These are phyloP conservation scores for Fusarium verrucosum DNA, from an alignment of 2,329 filamentous ascomycete species.

Conservation along the genomic window DNA sequence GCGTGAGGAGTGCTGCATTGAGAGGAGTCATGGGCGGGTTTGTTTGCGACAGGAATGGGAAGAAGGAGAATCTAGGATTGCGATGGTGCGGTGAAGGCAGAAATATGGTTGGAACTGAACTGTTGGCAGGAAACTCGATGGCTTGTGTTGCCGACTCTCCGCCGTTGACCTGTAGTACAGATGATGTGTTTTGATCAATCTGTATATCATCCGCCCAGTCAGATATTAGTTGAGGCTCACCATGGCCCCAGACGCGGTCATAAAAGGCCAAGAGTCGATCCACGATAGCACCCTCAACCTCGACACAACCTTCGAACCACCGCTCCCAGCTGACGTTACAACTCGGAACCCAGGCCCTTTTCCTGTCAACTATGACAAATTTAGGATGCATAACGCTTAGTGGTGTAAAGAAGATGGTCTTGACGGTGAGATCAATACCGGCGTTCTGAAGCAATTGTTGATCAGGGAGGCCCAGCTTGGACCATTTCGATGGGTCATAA, in stretches of 20 bases:
- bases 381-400: constrained; percentile 92
- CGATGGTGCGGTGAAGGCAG: constrained; percentile 78
- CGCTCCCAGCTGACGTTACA: constrained; percentile 88
- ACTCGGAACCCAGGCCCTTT: constrained; percentile 74
- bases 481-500: constrained; percentile 70
- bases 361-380: constrained; percentile 77
- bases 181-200: background rate
- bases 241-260: constrained; percentile 68
- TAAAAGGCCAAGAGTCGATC: constrained; percentile 73
- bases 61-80: constrained; percentile 70
- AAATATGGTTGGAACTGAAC: constrained; percentile 64
- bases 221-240: constrained; percentile 25
- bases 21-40: constrained; percentile 71
- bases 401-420: constrained; percentile 81
- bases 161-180: background rate
- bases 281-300: constrained; percentile 70
- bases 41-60: constrained; percentile 63
- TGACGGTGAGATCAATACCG: constrained; percentile 74
- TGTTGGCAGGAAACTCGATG: constrained; percentile 36
- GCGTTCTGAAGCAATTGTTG: constrained; percentile 60
- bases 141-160: constrained; percentile 46
- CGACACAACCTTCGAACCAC: constrained; percentile 85
- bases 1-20: constrained; percentile 69
- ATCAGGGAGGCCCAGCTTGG: constrained; percentile 70
- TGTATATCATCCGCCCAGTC: background rate